Evolutionary conservation across 2,329 filamentous ascomycete species (phyloP).

Genomic region (Colletotrichum sp.): DNA sequence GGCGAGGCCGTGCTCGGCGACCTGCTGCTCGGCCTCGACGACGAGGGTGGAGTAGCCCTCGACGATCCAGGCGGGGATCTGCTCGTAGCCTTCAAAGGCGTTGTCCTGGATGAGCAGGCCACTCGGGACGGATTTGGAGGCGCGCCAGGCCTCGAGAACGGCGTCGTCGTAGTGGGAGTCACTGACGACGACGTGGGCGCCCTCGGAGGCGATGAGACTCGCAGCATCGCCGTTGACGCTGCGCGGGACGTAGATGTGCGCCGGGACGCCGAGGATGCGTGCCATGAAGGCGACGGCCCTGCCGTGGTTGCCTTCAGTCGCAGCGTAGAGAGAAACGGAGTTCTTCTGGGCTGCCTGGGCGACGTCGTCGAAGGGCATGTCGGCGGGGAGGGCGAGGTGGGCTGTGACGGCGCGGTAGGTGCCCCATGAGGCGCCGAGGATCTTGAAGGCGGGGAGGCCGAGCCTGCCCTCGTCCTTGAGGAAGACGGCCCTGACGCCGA

Average conservation of each 20-base stretch:
- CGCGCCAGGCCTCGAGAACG: slow-evolving; percentile 51
- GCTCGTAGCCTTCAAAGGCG: slow-evolving; percentile 67
- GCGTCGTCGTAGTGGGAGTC: slow-evolving; percentile 64
- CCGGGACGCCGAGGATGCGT: slow-evolving; percentile 56
- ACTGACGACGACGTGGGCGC: slow-evolving; percentile 54
- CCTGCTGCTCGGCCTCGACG: slow-evolving; percentile 67
- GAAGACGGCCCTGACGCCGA: slow-evolving; percentile 62
- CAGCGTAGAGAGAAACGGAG: slow-evolving; percentile 58
- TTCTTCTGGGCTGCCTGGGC: slow-evolving; percentile 32
- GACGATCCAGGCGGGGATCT: slow-evolving; percentile 75
- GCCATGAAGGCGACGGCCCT: slow-evolving; percentile 75
- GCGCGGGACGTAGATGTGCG: slow-evolving; percentile 66
- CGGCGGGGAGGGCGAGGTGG: slow-evolving; percentile 45
- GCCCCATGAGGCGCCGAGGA: slow-evolving; percentile 79
- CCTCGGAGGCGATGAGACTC: slow-evolving; percentile 63
- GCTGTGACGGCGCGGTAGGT: slow-evolving; percentile 60
- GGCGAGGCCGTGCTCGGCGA: slow-evolving; percentile 35
- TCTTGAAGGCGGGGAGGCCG: slow-evolving; percentile 78
- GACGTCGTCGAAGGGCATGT: slow-evolving; percentile 47
- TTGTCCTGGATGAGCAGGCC: slow-evolving; percentile 72
- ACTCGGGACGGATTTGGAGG: slow-evolving; percentile 38
- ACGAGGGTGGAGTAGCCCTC: slow-evolving; percentile 80
- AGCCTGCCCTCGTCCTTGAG: slow-evolving; percentile 77
- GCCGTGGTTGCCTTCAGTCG: slow-evolving; percentile 80
- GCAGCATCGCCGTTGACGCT: slow-evolving; percentile 60